These are phyloP conservation scores for Cylindrotheca fusiformis DNA, from an alignment of 108 stramenopile species.

Conservation along the genomic window DNA sequence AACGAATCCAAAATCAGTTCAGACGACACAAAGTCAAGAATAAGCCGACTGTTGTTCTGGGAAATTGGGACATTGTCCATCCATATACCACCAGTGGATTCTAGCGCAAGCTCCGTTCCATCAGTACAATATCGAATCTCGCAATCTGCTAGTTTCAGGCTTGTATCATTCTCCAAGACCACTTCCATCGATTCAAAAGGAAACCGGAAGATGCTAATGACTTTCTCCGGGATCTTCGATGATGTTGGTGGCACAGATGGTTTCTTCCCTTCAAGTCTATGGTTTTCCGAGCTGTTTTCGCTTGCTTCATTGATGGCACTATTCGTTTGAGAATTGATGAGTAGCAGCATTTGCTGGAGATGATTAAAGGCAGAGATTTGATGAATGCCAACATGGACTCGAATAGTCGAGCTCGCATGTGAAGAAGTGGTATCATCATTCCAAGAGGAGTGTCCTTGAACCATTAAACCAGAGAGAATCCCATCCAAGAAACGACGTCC, in stretches of 20 bases:
- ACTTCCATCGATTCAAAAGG: slow-evolving; percentile 8
- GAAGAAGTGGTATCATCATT: not conserved
- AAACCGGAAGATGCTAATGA: slow-evolving; percentile 3
- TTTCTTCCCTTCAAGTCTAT: not conserved
- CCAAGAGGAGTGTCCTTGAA: not conserved
- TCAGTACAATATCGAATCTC: not conserved
- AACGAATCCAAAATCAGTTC: not conserved
- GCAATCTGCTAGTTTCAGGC: not conserved
- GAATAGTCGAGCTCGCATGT: slow-evolving; percentile 5
- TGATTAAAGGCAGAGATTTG: not conserved
- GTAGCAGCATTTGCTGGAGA: not conserved
- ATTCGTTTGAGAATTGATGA: not conserved
- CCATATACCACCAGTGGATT: not conserved
- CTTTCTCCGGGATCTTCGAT: too few relatives aligned
- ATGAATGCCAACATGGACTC: slow-evolving; percentile 2
- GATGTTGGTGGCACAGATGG: too few relatives aligned
- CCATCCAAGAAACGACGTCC: slow-evolving; percentile 16
- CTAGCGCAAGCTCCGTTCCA: not conserved
- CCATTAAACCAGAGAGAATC: slow-evolving; percentile 7
- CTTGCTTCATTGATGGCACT: not conserved
- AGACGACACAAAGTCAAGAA: not conserved
- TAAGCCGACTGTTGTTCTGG: not conserved
- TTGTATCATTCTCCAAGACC: slow-evolving; percentile 2
- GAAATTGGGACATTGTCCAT: not conserved
- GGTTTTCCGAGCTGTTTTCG: not conserved